A percentile compares a stretch with the other conserved stretches of the same genome.
Conservation (phyloP, 2,329 filamentous ascomycete genomes). For the Penicillium fuscoglaucum region DNA sequence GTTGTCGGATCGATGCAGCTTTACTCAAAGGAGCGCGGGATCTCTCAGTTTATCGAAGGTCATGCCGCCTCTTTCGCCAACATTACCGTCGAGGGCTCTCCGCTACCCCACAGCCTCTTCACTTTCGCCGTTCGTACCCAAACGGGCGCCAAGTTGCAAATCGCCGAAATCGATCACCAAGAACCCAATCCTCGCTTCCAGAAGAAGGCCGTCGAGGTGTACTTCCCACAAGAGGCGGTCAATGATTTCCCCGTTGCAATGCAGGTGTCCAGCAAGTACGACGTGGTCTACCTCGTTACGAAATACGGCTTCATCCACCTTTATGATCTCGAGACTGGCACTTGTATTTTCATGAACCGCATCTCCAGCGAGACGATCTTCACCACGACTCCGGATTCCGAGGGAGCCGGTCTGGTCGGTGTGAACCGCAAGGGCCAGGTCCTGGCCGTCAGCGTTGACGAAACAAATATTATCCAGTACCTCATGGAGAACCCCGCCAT, state of each 20-base stretch:
- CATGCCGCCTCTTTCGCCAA: slow-evolving; percentile 94
- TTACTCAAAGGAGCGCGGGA: slow-evolving; percentile 91
- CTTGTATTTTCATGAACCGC: slow-evolving; percentile 98
- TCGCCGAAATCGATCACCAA: slow-evolving; percentile 95
- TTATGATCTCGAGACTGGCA: slow-evolving; percentile 93
- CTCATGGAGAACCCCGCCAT: slow-evolving; percentile 96
- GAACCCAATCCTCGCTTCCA: slow-evolving; percentile 83
- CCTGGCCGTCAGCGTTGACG: slow-evolving; percentile 88
- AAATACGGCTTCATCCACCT: slow-evolving; percentile 99
- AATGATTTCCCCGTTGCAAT: slow-evolving; percentile 98
- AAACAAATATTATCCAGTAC: slow-evolving; percentile 87
- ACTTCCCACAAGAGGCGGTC: slow-evolving; percentile 91
- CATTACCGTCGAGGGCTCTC: slow-evolving; percentile 81
- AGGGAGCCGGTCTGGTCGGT: slow-evolving; percentile 84
- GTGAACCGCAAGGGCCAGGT: slow-evolving; percentile 99
- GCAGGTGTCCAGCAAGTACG: slow-evolving; percentile 95
- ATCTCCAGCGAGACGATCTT: slow-evolving; percentile 99
- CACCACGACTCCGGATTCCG: slow-evolving; percentile 80
- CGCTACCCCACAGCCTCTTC: slow-evolving; percentile 91
- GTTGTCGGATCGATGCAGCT: slow-evolving; percentile 97
- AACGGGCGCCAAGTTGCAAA: slow-evolving; percentile 89
- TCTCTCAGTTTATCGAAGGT: slow-evolving; percentile 97
- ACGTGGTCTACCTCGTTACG: slow-evolving; percentile 93
- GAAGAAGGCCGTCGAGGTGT: slow-evolving; percentile 97
- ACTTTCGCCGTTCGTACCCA: slow-evolving; percentile 91